These are phyloP conservation scores for Chytridium lagenaria DNA, from an alignment of 371 early-diverging fungal species.

Conservation along the genomic window DNA sequence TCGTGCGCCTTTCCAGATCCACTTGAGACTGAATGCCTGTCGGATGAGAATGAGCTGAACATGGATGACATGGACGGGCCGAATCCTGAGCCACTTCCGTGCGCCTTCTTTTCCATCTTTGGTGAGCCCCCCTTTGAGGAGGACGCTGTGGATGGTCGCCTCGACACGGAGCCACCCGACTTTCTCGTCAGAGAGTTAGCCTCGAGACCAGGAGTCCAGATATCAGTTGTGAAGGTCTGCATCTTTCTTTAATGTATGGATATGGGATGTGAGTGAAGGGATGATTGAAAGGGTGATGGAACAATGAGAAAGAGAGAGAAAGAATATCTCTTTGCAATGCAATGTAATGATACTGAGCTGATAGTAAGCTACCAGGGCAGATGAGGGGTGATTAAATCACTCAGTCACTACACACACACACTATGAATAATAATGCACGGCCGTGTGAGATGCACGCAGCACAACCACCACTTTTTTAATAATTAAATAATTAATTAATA, in stretches of 20 bases:
- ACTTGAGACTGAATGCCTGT: not conserved
- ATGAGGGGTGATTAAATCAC: too few relatives aligned
- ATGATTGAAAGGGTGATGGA: slow-evolving; percentile 2
- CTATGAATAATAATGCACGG: too few relatives aligned
- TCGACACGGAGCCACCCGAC: not conserved
- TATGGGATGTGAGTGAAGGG: not conserved
- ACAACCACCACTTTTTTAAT: too few relatives aligned
- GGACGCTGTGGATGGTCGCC: slow-evolving; percentile 1
- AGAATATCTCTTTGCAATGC: too few relatives aligned
- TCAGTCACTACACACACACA: too few relatives aligned
- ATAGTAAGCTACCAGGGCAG: too few relatives aligned
- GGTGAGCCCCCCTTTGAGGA: slow-evolving; percentile 14
- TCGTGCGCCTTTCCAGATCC: too few relatives aligned
- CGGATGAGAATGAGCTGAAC: not conserved
- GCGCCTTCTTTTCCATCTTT: slow-evolving; percentile 10
- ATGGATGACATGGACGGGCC: not conserved
- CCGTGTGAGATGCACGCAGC: too few relatives aligned
- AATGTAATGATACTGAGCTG: too few relatives aligned
- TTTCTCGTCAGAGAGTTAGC: slow-evolving; percentile 10
- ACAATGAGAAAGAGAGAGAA: not conserved
- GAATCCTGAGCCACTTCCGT: not conserved
- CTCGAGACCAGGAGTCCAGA: slow-evolving; percentile 36
- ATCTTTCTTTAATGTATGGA: slow-evolving; percentile 1
- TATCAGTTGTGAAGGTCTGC: slow-evolving; percentile 35
- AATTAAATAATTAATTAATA: too few relatives aligned